Conservation (phyloP, 2,329 filamentous ascomycete genomes). For the Ophiostoma sp. region DNA sequence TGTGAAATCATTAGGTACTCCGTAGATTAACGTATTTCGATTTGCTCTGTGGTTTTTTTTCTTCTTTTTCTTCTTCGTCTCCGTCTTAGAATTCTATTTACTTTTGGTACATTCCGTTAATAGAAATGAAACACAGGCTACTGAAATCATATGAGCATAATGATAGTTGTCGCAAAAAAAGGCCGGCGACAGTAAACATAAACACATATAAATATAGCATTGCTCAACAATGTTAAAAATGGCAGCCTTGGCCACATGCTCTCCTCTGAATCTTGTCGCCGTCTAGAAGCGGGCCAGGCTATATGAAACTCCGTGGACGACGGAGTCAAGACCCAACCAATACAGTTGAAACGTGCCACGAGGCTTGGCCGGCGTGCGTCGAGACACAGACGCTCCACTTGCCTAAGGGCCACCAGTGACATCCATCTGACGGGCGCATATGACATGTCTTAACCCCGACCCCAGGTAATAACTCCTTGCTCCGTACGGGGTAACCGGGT, state of each 20-base stretch:
- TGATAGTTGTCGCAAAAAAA: too few relatives aligned
- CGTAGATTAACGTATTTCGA: too few relatives aligned
- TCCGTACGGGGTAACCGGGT: neutral
- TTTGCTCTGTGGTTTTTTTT: neutral
- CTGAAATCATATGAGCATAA: too few relatives aligned
- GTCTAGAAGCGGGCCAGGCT: neutral
- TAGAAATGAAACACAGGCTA: neutral
- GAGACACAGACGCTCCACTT: too few relatives aligned
- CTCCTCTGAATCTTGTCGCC: neutral
- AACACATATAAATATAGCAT: too few relatives aligned
- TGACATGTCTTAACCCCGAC: conserved; percentile 3
- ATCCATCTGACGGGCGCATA: neutral
- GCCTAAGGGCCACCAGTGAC: too few relatives aligned
- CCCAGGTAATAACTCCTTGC: neutral
- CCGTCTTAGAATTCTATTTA: neutral
- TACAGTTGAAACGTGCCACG: neutral
- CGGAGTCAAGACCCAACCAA: neutral
- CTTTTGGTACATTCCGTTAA: neutral
- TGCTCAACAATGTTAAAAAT: too few relatives aligned
- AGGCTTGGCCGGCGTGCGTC: neutral
- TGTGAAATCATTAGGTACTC: too few relatives aligned
- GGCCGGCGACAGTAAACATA: too few relatives aligned
- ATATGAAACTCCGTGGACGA: conserved; percentile 1
- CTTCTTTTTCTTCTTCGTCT: neutral
- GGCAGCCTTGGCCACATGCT: conserved; percentile 1